Percentiles rank a stretch among this genome's conserved stretches.
These are phyloP conservation scores for Arachnopeziza araneosa DNA, from an alignment of 2,329 filamentous ascomycete species.

Conservation along the genomic window DNA sequence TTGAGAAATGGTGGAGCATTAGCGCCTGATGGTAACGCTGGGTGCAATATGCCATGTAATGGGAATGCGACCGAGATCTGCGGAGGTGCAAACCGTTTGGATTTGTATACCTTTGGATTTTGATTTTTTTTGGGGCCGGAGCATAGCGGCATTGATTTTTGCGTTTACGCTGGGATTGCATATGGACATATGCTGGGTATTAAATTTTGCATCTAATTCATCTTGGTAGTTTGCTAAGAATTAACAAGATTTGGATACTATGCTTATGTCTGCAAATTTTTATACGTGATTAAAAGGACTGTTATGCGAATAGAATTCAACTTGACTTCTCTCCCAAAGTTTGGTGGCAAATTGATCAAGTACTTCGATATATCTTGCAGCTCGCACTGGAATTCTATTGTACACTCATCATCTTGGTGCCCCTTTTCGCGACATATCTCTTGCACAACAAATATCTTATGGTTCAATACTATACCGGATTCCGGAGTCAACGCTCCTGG, in stretches of 20 bases:
- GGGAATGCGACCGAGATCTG: slow-evolving; percentile 12
- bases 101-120: slow-evolving; percentile 2
- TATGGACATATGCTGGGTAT: not conserved
- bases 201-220: not conserved
- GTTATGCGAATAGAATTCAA: no score
- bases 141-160: not conserved
- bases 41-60: slow-evolving; percentile 11
- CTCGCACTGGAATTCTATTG: no score
- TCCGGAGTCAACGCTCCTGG: no score
- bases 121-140: not conserved
- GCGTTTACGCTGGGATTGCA: not conserved
- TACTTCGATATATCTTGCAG: no score
- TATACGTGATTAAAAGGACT: no score
- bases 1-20: slow-evolving; percentile 5
- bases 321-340: no score
- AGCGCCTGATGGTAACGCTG: slow-evolving; percentile 6
- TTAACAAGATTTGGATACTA: not conserved
- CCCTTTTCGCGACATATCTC: no score
- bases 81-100: slow-evolving; percentile 10
- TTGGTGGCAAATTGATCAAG: no score
- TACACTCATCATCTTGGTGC: no score
- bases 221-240: not conserved
- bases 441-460: no score
- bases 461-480: no score
- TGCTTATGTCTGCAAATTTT: not conserved